Evolutionary conservation across 495 filamentous ascomycete genomes (phyloP).

Genomic region (Trichoderma orchidacearum): DNA sequence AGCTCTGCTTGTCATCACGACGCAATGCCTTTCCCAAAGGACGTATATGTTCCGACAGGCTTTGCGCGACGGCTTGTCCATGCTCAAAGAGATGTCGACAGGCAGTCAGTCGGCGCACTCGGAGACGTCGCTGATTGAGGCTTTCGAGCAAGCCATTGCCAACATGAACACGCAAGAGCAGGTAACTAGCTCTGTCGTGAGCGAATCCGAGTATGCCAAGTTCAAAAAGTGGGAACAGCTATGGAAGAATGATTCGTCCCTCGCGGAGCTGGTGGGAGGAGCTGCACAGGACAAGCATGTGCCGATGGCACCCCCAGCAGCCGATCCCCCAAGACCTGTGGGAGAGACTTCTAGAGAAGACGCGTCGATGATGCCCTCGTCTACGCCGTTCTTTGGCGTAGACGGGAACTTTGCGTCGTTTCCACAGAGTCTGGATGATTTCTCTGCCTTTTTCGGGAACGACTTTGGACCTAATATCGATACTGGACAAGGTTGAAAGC

Average conservation of each 20-base stretch:
- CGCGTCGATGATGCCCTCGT: neutral
- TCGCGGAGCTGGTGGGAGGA: neutral
- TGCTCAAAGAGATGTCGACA: slow-evolving; percentile 40
- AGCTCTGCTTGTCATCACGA: slow-evolving; percentile 33
- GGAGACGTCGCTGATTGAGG: slow-evolving; percentile 37
- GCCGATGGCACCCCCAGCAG: neutral
- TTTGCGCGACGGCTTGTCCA: slow-evolving; percentile 30
- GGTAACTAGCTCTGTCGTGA: slow-evolving; percentile 5
- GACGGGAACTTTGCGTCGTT: neutral
- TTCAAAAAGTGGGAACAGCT: slow-evolving; percentile 42
- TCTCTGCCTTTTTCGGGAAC: neutral
- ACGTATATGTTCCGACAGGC: slow-evolving; percentile 32
- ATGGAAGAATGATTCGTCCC: slow-evolving; percentile 24
- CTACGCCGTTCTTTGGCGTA: neutral
- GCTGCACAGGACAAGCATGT: neutral
- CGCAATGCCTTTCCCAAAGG: slow-evolving; percentile 33
- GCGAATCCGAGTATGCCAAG: slow-evolving; percentile 33
- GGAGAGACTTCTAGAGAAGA: neutral
- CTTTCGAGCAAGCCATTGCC: slow-evolving; percentile 31
- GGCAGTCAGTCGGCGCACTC: slow-evolving; percentile 35
- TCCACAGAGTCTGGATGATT: neutral
- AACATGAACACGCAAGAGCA: slow-evolving; percentile 20
- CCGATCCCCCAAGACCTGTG: neutral
- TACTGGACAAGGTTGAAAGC: neutral
- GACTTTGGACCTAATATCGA: neutral